Base-by-base conservation (phyloP, 2,329 filamentous ascomycete genomes). In the Mollisiaceae sp. region DNA sequence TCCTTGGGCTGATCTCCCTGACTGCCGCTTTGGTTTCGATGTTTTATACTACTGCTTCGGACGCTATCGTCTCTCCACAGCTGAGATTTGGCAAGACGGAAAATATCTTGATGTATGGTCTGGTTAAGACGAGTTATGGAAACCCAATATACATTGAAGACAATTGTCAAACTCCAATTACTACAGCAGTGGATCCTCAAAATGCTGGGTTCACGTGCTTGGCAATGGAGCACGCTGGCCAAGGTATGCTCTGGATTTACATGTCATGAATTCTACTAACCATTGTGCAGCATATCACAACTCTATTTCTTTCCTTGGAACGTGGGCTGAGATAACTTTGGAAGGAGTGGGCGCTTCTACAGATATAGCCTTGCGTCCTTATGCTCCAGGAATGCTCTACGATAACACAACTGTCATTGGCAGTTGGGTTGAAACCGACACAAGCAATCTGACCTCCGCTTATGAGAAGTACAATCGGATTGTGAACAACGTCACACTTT, bases 11-110 rank as follows among this genome's bases (percentile, higher is more conserved):
- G 0, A 72, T 93, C 2, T 86, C 89, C 0, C 76, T 94, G 15
- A 78, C 86, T 1, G 89, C 89, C 1, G 87, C 91, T 0, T 66
- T 93, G 1, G 81, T 87, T 1, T 86, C 89, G 0, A 87, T 90
- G 72, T 82, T 94, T 6, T 95, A 94, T 74, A 92, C 90, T 0
- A 91, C 91, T 1, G 91, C 91, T 0, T 90, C 90, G 0, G 89
- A 92, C 68, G 88, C 91, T 9, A 80, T 94, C 72, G 90, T 94
- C 0, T 84, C 90, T 2, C 92, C 92, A 0, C 90, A 91, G 71
- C 81, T 94, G 8, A 87, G 84, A 61, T 85, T 84, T 66, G 86
- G 87, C 0, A 74, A 75, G 1, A 85, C 83, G 79, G 77, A 88
- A 50, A 65, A 75, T 1, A 80, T 73, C 62, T 71, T 80, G 0